Conservation (phyloP, 1,284 basidiomycete genomes). For the Ceratobasidium sp. region DNA sequence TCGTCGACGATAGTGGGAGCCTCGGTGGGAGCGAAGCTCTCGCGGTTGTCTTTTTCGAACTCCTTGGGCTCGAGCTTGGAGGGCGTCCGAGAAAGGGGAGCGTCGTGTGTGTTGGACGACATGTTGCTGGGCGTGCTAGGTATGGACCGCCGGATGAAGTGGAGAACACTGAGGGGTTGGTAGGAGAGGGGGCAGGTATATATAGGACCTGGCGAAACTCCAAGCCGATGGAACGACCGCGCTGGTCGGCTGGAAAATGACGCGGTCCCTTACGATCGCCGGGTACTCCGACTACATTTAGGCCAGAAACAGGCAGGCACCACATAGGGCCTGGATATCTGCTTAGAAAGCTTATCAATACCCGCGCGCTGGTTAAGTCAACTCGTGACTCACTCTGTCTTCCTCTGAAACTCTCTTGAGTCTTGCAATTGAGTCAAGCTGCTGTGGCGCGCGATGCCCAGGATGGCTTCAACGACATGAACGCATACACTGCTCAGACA, state of each 20-base stretch:
- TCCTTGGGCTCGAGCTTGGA: conserved; percentile 34
- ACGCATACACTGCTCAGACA: not conserved
- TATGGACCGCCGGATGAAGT: not conserved
- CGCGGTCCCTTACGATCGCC: not conserved
- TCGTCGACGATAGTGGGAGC: conserved; percentile 31
- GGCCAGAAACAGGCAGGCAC: not conserved
- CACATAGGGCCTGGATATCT: not conserved
- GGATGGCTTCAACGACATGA: not conserved
- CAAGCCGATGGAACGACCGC: not conserved
- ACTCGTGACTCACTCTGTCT: not conserved
- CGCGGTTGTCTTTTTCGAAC: conserved; percentile 34
- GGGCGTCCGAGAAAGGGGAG: not conserved
- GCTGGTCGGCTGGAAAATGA: not conserved
- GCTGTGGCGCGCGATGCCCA: too few relatives aligned
- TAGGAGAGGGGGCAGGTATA: not conserved
- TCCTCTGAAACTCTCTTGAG: not conserved
- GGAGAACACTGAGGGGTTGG: not conserved
- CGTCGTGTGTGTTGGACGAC: not conserved
- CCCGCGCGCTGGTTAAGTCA: not conserved
- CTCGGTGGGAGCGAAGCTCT: conserved; percentile 27
- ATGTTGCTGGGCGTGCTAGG: conserved; percentile 11
- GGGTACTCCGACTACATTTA: not conserved
- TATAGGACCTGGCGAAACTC: not conserved
- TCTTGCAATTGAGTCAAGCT: not conserved
- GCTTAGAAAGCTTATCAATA: not conserved